Evolutionary conservation across 805 yeast species (phyloP), one percentile per base, ranked within the genome.

Genomic region (Diddensiella transvaalensis): DNA sequence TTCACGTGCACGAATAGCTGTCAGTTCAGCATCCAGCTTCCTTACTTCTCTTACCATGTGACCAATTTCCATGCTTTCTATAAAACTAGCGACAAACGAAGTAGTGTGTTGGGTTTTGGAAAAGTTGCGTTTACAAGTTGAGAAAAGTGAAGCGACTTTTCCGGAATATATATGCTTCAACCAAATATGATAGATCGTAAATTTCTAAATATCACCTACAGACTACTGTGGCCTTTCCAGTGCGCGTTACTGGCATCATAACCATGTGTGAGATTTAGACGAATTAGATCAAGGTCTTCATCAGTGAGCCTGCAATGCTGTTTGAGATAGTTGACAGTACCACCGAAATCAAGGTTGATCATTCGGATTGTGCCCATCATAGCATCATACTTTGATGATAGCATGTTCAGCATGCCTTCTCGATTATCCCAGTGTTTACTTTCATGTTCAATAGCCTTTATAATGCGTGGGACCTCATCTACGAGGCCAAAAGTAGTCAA

Each of bases 381-480:
- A 1, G 86, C 79, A 56, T 83, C 90, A 58, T 80, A 79, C 43
- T 79, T 73, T 3, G 87, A 77, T 51, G 84, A 76, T 47, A 83
- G 66, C 60, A 86, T 66, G 59, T 81, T 82, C 17, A 69, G 66
- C 58, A 83, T 75, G 49, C 86, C 86, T 37, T 80, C 76, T 18
- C 66, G 29, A 44, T 48, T 46, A 42, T 65, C 48, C 70, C 76
- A 30, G 32, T 41, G 22, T 17, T 38, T 45, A n/a, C 42, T 46
- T 15, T 49, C 53, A 17, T 37, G 46, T 19, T 48, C 52, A 13
- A 56, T 40, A 5, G 59, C 58, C 35, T 44, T 22, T 22, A 49
- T 26, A 22, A 54, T 52, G 18, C 46, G 26, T 3, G 50, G 55
- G 8, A 55, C 44, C 44, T 58, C 60, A 18, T 54, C 50, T 6